Evolutionary conservation across 805 yeast genomes (phyloP), one percentile per base, ranked within the genome.

Genomic region (Kuraishia piskuri): DNA sequence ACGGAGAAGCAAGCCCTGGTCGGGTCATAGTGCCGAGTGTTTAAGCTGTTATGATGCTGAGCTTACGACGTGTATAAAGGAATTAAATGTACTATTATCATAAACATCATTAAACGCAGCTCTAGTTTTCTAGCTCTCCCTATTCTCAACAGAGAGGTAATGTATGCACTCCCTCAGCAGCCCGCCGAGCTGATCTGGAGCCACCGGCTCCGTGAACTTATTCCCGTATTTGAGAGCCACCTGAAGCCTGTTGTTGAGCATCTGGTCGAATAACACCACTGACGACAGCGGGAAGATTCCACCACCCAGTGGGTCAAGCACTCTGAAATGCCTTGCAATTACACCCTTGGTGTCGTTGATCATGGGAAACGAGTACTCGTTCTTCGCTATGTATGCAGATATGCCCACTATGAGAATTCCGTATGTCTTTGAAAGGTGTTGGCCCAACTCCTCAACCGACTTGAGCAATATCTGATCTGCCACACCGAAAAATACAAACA

Each of bases 1-100:
- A 57, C 55, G 21, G 69, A 69, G 53, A 62, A 67, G 50, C 60
- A 68, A 51, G 52, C 54, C 8, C 54, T 69, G 8, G 56, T 54
- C 22, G 25, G 50, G 44, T 49, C 21, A 20, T n/a, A n/a, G n/a
- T n/a, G n/a, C n/a, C n/a, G n/a, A n/a, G n/a, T n/a, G n/a, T n/a
- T n/a, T n/a, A n/a, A n/a, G n/a, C n/a, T n/a, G n/a, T n/a, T n/a
- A 31, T 31, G 12, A 31, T 10, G 37, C 12, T 14, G 14, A 14
- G 14, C n/a, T n/a, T n/a, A n/a, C n/a, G 31, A n/a, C 36, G 8
- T 47, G 23, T 22, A 47, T 47, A 19, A 22, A 20, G 7, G 6
- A 8, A 40, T 44, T 3, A 44, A 31, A 8, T 31, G 40, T 31
- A 31, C 17, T 45, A 22, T 19, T 45, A 45, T 12, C 47, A 44